Percentiles rank a stretch among this genome's conserved stretches.
Conservation (phyloP, 192 early-diverging fungal genomes). For the Gonapodya prolifera region DNA sequence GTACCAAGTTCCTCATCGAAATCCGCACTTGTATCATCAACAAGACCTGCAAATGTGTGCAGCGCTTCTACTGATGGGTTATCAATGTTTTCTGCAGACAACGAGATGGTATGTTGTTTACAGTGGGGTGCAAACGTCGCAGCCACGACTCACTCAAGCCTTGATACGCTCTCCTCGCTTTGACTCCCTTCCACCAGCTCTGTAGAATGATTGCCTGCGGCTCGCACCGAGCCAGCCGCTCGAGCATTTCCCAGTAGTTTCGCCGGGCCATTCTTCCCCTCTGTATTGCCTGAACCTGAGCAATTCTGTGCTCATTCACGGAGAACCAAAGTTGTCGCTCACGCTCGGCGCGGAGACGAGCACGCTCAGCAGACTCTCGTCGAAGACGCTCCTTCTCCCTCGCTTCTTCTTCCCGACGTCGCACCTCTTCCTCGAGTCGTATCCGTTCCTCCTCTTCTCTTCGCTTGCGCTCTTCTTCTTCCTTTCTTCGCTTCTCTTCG, state of each 20-base stretch:
- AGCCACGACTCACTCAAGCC: conserved; percentile 38
- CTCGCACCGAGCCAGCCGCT: not conserved
- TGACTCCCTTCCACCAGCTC: conserved; percentile 50
- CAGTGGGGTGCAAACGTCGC: not conserved
- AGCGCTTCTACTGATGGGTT: conserved; percentile 72
- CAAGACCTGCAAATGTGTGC: conserved; percentile 73
- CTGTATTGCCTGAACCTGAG: conserved; percentile 62
- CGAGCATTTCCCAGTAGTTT: conserved; percentile 24
- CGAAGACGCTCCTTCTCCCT: conserved; percentile 47
- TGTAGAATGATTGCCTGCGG: conserved; percentile 15
- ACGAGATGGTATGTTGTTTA: not conserved
- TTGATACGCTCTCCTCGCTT: conserved; percentile 51
- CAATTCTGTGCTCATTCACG: conserved; percentile 55
- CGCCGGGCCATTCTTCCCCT: conserved; percentile 25
- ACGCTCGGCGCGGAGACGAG: conserved; percentile 15
- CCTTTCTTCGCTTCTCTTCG: conserved; percentile 28
- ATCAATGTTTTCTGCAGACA: conserved; percentile 13
- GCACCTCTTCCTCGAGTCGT: conserved; percentile 14
- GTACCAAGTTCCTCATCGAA: conserved; percentile 83
- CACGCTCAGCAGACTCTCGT: conserved; percentile 17
- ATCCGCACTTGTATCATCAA: conserved; percentile 83
- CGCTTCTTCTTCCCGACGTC: conserved; percentile 37
- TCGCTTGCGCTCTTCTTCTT: conserved; percentile 13
- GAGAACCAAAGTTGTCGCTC: conserved; percentile 41
- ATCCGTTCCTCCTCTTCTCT: not conserved